Percentiles rank a stretch among this genome's conserved stretches.
Conservation (phyloP, 2,329 filamentous ascomycete species). For the Byssothecium circinans region DNA sequence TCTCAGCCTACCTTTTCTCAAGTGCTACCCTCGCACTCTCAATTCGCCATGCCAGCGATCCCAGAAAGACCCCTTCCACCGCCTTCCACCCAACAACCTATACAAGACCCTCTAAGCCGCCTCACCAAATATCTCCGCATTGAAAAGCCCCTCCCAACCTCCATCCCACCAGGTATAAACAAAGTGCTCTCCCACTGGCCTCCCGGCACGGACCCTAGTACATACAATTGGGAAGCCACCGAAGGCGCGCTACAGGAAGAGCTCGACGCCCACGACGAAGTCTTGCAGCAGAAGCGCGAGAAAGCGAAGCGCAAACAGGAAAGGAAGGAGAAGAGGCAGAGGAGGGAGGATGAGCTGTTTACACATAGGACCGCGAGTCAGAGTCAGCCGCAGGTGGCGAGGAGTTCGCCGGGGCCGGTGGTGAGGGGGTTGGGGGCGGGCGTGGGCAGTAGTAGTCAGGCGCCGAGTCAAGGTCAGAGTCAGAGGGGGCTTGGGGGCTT, state of each 20-base stretch:
- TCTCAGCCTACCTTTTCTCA: slow-evolving; percentile 15
- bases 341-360: slow-evolving; percentile 40
- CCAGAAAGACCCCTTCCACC: slow-evolving; percentile 7
- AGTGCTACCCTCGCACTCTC: slow-evolving; percentile 3
- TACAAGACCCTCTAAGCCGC: slow-evolving; percentile 27
- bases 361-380: slow-evolving; percentile 19
- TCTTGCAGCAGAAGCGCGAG: slow-evolving; percentile 41
- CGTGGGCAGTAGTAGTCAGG: slow-evolving; percentile 28
- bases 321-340: slow-evolving; percentile 44
- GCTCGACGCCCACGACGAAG: slow-evolving; percentile 35
- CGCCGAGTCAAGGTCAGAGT: slow-evolving; percentile 12
- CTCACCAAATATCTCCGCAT: slow-evolving; percentile 44
- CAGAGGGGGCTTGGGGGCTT: slow-evolving; percentile 9
- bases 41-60: slow-evolving; percentile 14
- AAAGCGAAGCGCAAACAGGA: slow-evolving; percentile 45
- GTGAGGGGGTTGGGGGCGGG: too few relatives aligned
- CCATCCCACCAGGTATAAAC: slow-evolving; percentile 36
- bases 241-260: slow-evolving; percentile 32
- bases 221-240: slow-evolving; percentile 46
- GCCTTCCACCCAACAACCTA: neutral
- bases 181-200: slow-evolving; percentile 49
- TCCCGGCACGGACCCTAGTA: slow-evolving; percentile 38
- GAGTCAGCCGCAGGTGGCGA: slow-evolving; percentile 23
- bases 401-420: slow-evolving; percentile 36
- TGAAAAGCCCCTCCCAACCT: slow-evolving; percentile 21